Conservation (phyloP, 495 filamentous ascomycete genomes). For the Hypoxylon perforatum region DNA sequence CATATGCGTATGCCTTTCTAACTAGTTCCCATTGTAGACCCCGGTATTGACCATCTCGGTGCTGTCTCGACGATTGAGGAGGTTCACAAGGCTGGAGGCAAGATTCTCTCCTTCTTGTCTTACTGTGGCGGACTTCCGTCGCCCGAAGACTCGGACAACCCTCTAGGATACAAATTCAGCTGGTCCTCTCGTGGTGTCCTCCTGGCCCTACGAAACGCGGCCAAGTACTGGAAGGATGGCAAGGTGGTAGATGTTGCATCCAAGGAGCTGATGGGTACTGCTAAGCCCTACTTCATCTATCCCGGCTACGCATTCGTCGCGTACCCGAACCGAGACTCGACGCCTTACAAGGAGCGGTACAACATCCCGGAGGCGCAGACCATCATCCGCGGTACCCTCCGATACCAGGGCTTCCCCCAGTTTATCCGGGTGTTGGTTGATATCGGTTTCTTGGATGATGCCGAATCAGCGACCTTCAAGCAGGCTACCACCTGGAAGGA, state of each 20-base stretch:
- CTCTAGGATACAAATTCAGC: slow-evolving; percentile 95
- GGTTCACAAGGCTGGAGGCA: slow-evolving; percentile 85
- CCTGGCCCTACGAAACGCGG: slow-evolving; percentile 85
- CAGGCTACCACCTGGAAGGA: slow-evolving; percentile 79
- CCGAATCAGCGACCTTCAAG: slow-evolving; percentile 69
- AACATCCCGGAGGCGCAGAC: slow-evolving; percentile 86
- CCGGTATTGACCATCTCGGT: slow-evolving; percentile 73
- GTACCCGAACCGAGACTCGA: slow-evolving; percentile 94
- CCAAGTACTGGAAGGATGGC: slow-evolving; percentile 83
- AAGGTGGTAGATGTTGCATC: slow-evolving; percentile 71
- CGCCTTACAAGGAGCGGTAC: slow-evolving; percentile 86
- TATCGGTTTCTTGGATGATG: slow-evolving; percentile 83
- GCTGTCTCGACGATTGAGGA: slow-evolving; percentile 90
- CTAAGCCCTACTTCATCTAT: slow-evolving; percentile 93
- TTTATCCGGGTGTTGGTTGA: slow-evolving; percentile 88
- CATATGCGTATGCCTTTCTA: slow-evolving; percentile 2
- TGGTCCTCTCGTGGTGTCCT: slow-evolving; percentile 86
- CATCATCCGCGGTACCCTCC: slow-evolving; percentile 77
- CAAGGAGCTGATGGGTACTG: slow-evolving; percentile 82
- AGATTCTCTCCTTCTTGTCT: slow-evolving; percentile 82
- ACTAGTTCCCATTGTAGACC: slow-evolving; percentile 19
- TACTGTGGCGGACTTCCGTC: slow-evolving; percentile 92
- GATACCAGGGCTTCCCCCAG: slow-evolving; percentile 88
- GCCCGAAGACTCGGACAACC: slow-evolving; percentile 87
- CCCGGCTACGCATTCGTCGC: slow-evolving; percentile 88